phyloP scores from a whole-genome alignment of 768 basidiomycete genomes.

The Naganishia vishniacii region DNA sequence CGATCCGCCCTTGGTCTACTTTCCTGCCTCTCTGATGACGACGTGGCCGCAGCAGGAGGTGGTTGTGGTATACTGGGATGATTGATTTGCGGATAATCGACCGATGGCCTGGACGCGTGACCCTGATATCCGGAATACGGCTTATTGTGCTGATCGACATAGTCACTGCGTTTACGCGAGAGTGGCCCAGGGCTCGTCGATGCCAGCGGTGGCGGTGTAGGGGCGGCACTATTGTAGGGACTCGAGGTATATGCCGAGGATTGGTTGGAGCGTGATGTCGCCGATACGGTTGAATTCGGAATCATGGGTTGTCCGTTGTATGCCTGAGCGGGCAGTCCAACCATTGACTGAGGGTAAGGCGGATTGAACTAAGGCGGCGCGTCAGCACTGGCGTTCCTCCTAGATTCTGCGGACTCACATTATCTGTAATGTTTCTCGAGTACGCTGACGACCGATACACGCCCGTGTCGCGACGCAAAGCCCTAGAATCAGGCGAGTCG shows the following conservation, averaged over 20 bases:
- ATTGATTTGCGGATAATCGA: conserved; percentile 65
- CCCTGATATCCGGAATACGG: conserved; percentile 44
- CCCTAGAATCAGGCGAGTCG: conserved; percentile 19
- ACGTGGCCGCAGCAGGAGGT: conserved; percentile 70
- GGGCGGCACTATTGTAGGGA: conserved; percentile 48
- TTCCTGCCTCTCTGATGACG: conserved; percentile 69
- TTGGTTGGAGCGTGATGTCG: conserved; percentile 35
- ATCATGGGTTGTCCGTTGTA: conserved; percentile 38
- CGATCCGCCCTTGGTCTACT: conserved; percentile 52
- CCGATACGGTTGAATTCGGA: conserved; percentile 52
- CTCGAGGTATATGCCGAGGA: conserved; percentile 53
- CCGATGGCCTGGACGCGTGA: conserved; percentile 45
- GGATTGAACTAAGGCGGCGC: conserved; percentile 30
- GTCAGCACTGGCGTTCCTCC: conserved; percentile 23
- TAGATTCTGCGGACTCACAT: conserved; percentile 29
- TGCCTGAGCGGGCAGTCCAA: conserved; percentile 30
- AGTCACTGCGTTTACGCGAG: conserved; percentile 68
- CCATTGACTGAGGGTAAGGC: conserved; percentile 43
- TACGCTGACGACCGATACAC: conserved; percentile 44
- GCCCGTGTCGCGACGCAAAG: conserved; percentile 39
- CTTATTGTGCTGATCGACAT: conserved; percentile 66
- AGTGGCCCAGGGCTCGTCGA: conserved; percentile 75
- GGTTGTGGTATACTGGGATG: conserved; percentile 56
- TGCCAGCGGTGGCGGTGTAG: conserved; percentile 69
- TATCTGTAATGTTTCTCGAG: conserved; percentile 43